Evolutionary conservation across 208 protist genomes (phyloP), one percentile per base, ranked within the genome.

Genomic region (Acanthamoeba castellanii): DNA sequence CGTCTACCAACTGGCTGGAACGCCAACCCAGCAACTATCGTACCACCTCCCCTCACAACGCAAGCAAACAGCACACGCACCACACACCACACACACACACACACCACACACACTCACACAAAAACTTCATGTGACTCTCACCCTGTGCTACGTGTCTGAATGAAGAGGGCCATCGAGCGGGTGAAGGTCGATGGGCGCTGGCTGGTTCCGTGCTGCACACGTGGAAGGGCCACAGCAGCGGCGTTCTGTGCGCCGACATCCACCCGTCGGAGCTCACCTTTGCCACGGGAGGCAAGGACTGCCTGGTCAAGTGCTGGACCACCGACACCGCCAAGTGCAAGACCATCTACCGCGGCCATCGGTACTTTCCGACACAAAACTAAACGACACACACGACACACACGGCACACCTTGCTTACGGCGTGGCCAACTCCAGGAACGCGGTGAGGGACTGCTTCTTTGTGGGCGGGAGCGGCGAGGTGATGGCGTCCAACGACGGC

Each of bases 151-250:
- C 59, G 59, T 8, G 16, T 14, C 18, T 8, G 22, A 27, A 11
- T 72, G 52, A 16, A 72, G 66, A 72, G 66, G 66, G 66, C 11
- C 30, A 72, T 22, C 66, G 66, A 20, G 66, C 66, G 66, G 42
- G 74, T 22, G 74, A 84, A 30, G 34, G 42, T 6, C 34, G 74
- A 37, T 84, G 74, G 74, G 30, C 34, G 14, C 9, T 84, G 37
- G 2, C 34, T 18, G 74, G 74, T 25, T 84, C 74, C 18, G 74
- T 84, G 27, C 42, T 84, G 45, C 74, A 84, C 42, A 52, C 74
- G 74, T 84, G 74, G 74, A 84, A 84, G 74, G 74, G 74, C 25
- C 74, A 84, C 42, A 37, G 14, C 34, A 84, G 74, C 45, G 74
- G 74, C 34, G 45, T 84, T 13, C 13, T 52, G 25, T 84, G 74